Conservation (phyloP, 495 filamentous ascomycete species). For the Terfezia claveryi region DNA sequence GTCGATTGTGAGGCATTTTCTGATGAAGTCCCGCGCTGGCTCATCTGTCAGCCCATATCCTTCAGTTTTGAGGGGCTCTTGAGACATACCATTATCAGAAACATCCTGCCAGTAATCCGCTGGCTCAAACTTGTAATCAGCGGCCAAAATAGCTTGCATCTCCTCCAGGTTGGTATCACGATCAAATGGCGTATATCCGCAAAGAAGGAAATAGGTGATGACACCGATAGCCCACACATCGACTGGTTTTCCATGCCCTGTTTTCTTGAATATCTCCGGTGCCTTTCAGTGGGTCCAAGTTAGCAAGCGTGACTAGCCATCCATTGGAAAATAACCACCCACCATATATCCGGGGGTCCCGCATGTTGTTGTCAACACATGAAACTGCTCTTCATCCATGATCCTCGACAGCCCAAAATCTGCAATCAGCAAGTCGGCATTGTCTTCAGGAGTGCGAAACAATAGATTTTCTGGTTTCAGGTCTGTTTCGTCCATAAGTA, state of each 20-base stretch:
- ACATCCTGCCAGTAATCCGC: slow-evolving; percentile 92
- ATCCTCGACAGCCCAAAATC: slow-evolving; percentile 88
- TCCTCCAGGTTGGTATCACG: slow-evolving; percentile 93
- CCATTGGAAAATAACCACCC: too few relatives aligned
- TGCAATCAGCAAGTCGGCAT: slow-evolving; percentile 77
- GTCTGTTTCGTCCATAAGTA: slow-evolving; percentile 19
- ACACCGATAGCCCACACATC: slow-evolving; percentile 66
- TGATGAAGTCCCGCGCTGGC: slow-evolving; percentile 71
- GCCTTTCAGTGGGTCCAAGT: slow-evolving; percentile 9
- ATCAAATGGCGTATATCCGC: slow-evolving; percentile 96
- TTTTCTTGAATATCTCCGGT: slow-evolving; percentile 62
- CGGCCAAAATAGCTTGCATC: slow-evolving; percentile 94
- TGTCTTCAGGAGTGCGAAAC: slow-evolving; percentile 61
- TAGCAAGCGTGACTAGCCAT: too few relatives aligned
- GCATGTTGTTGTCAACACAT: slow-evolving; percentile 90
- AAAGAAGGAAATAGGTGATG: slow-evolving; percentile 89
- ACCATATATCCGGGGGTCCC: slow-evolving; percentile 93
- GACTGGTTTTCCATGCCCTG: slow-evolving; percentile 56
- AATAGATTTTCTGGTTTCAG: slow-evolving; percentile 58
- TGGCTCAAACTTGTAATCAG: slow-evolving; percentile 92
- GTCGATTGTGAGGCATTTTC: slow-evolving; percentile 64
- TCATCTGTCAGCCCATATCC: background rate
- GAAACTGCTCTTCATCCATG: slow-evolving; percentile 98
- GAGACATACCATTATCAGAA: slow-evolving; percentile 29
- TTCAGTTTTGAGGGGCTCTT: background rate